phyloP scores from a whole-genome alignment of 441 rosid genomes.

The Macaranga tanarius region DNA sequence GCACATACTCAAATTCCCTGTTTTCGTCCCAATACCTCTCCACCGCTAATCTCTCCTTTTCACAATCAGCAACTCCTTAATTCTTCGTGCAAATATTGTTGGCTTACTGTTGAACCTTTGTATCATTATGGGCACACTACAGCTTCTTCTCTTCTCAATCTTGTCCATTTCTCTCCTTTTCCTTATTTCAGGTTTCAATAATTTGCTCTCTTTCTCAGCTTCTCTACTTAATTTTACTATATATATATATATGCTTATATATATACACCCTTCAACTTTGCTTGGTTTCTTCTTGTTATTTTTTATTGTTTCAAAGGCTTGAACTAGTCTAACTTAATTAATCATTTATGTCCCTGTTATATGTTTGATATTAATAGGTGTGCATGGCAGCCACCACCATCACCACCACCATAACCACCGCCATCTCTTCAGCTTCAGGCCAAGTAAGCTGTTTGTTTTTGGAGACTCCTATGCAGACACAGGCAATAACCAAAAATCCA shows the following conservation, averaged over 20 bases:
- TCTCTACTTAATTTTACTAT: neutral
- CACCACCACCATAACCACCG: conserved; percentile 12
- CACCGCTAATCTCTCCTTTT: neutral
- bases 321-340: neutral
- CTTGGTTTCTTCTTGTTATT: too few species aligned
- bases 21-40: neutral
- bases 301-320: neutral
- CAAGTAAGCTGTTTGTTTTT: conserved; percentile 57
- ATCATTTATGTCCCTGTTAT: neutral
- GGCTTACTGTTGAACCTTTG: neutral
- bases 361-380: conserved; percentile 16
- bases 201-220: neutral
- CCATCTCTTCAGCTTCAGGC: conserved; percentile 27
- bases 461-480: conserved; percentile 74
- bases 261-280: neutral
- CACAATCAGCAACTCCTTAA: neutral
- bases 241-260: too few species aligned
- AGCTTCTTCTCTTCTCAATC: conserved; percentile 11
- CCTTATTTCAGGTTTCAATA: conserved; percentile 34
- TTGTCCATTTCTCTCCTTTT: conserved; percentile 21
- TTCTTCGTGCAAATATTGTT: neutral
- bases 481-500: conserved; percentile 41
- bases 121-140: conserved; percentile 24
- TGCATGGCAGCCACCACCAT: conserved; percentile 10
- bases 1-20: neutral